Conservation (phyloP, 768 basidiomycete genomes). For the Boletellus ananas region DNA sequence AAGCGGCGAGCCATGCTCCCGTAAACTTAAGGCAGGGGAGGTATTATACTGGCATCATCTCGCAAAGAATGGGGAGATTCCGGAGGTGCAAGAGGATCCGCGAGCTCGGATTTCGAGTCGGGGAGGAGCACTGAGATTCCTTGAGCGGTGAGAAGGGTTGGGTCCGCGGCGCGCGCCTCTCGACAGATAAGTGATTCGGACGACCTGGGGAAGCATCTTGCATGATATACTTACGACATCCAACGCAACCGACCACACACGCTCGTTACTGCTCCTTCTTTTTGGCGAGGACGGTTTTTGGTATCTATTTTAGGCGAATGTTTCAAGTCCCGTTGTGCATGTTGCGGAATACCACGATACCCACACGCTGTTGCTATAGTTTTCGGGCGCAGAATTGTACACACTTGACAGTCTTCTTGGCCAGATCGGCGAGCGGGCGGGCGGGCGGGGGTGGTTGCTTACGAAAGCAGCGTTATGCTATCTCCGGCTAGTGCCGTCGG, state of each 20-base stretch:
- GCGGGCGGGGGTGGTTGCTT: no score
- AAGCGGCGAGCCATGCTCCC: conserved; percentile 26
- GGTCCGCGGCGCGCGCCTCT: conserved; percentile 8
- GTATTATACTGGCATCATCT: conserved; percentile 77
- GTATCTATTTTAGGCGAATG: conserved; percentile 31
- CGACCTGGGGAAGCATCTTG: conserved; percentile 6
- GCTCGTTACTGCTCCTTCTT: conserved; percentile 9
- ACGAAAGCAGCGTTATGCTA: no score
- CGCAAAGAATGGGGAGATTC: conserved; percentile 65
- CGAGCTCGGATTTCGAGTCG: conserved; percentile 40
- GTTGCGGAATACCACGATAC: conserved; percentile 32
- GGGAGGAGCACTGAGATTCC: conserved; percentile 7
- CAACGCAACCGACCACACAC: conserved; percentile 14
- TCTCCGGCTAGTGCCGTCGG: no score
- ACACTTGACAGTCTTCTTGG: conserved; percentile 15
- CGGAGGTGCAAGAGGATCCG: conserved; percentile 59
- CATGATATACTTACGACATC: conserved; percentile 29
- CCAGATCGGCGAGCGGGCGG: not conserved
- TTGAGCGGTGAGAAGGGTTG: conserved; percentile 27
- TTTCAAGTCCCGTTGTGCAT: conserved; percentile 29
- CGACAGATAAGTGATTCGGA: conserved; percentile 11
- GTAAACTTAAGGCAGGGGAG: conserved; percentile 54
- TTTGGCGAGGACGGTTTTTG: conserved; percentile 19
- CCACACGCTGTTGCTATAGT: conserved; percentile 31
- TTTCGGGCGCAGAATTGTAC: conserved; percentile 23